phyloP scores from a whole-genome alignment of 352 stramenopile species.

The Chrysophaeum taylorii region DNA sequence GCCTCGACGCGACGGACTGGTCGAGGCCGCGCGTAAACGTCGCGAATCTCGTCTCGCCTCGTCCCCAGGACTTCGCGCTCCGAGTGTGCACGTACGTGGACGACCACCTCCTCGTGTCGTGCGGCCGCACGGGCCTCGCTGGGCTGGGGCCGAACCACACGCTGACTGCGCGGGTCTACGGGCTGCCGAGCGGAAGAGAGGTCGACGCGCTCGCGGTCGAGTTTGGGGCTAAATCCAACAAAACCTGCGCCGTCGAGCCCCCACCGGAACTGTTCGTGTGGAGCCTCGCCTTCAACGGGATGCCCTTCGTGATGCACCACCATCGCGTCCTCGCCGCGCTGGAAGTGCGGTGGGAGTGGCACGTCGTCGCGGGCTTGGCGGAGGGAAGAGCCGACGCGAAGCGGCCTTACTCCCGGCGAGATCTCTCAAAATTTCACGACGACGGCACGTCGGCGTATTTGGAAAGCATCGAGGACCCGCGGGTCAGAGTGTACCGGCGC shows the following conservation, averaged over 20 bases:
- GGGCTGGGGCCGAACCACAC: slow-evolving; percentile 17
- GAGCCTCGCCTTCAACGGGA: slow-evolving; percentile 28
- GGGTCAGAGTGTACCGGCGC: slow-evolving; percentile 16
- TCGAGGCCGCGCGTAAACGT: background rate
- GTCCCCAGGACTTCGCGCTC: background rate
- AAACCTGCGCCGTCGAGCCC: background rate
- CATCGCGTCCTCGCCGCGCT: background rate
- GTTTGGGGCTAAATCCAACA: background rate
- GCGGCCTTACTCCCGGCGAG: slow-evolving; percentile 22
- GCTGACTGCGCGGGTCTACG: slow-evolving; percentile 13
- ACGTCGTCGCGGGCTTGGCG: slow-evolving; percentile 36
- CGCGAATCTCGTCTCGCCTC: background rate
- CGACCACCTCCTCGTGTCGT: background rate
- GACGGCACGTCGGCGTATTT: slow-evolving; percentile 28
- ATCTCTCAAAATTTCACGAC: background rate
- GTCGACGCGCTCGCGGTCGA: background rate
- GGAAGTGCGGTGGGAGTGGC: slow-evolving; percentile 32
- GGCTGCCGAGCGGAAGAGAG: slow-evolving; percentile 2
- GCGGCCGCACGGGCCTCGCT: slow-evolving; percentile 11
- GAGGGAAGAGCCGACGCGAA: slow-evolving; percentile 22
- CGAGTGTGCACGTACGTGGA: slow-evolving; percentile 13
- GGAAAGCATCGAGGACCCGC: background rate
- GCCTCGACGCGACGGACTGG: background rate
- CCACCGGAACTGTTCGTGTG: slow-evolving; percentile 24
- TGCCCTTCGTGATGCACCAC: slow-evolving; percentile 30